Evolutionary conservation across 805 yeast species (phyloP).

Genomic region (Hanseniaspora clermontiae): DNA sequence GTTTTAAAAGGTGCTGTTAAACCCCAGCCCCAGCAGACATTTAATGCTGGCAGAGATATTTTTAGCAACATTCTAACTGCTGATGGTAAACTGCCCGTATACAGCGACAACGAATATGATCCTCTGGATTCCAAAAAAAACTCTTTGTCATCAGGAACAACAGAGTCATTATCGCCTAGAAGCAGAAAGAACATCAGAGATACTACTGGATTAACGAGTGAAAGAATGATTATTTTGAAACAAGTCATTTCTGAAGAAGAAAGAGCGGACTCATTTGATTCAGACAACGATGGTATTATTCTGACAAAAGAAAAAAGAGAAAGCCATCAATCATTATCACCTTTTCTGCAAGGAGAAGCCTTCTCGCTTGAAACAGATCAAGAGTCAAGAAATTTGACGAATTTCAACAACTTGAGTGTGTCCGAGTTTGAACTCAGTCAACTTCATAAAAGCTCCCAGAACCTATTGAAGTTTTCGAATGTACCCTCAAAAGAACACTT

Average conservation of each 20-base stretch:
- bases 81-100: not conserved
- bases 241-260: not conserved
- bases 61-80: not conserved
- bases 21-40: not conserved
- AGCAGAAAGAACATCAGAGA: not conserved
- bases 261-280: conserved; percentile 12
- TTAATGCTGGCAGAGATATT: not conserved
- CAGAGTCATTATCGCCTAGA: conserved; percentile 4
- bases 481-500: not conserved
- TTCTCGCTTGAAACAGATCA: not conserved
- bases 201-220: not conserved
- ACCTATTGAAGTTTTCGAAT: not conserved
- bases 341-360: not conserved
- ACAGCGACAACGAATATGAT: not conserved
- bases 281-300: conserved; percentile 12
- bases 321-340: not conserved
- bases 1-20: not conserved
- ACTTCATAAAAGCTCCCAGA: not conserved
- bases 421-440: not conserved
- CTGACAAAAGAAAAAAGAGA: not conserved
- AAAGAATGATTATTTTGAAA: not conserved
- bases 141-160: not conserved
- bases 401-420: not conserved
- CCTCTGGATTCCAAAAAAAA: conserved; percentile 1
- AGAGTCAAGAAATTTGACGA: not conserved